Evolutionary conservation across 2,329 filamentous ascomycete species (phyloP).

Genomic region (Botryosphaeria dothidea): DNA sequence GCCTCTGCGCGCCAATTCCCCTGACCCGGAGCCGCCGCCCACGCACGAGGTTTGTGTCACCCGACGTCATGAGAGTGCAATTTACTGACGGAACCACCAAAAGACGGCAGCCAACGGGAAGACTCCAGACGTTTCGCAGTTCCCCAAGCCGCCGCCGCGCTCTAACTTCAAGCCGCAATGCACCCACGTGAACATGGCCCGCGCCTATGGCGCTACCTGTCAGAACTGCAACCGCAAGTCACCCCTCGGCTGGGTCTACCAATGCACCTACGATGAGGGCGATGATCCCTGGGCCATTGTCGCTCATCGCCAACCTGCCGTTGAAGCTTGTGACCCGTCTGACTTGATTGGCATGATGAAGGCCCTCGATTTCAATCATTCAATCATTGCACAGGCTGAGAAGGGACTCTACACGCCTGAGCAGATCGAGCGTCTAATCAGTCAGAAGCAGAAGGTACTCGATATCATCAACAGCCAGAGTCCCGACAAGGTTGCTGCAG

Average conservation of each 20-base stretch:
- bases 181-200: constrained; percentile 69
- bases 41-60: neutral
- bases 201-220: constrained; percentile 63
- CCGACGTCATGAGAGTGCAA: constrained; percentile 4
- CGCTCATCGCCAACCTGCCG: neutral
- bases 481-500: neutral
- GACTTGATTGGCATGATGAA: constrained; percentile 19
- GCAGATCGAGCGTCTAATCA: constrained; percentile 34
- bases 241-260: constrained; percentile 70
- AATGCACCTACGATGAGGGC: constrained; percentile 65
- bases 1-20: neutral
- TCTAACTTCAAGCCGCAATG: constrained; percentile 43
- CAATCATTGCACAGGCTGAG: constrained; percentile 36
- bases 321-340: constrained; percentile 24
- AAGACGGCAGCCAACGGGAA: neutral
- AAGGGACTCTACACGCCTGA: constrained; percentile 33
- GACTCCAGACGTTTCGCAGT: neutral
- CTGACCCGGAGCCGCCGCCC: neutral
- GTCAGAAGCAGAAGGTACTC: constrained; percentile 33
- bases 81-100: neutral
- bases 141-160: constrained; percentile 3
- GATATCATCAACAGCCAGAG: constrained; percentile 27
- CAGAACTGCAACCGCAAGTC: constrained; percentile 58
- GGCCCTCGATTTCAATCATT: constrained; percentile 32
- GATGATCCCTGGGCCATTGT: constrained; percentile 13